Percentiles rank a stretch among this genome's conserved stretches.
Evolutionary conservation across 495 filamentous ascomycete genomes (phyloP).

Genomic region (Clavariopsis aquatica): DNA sequence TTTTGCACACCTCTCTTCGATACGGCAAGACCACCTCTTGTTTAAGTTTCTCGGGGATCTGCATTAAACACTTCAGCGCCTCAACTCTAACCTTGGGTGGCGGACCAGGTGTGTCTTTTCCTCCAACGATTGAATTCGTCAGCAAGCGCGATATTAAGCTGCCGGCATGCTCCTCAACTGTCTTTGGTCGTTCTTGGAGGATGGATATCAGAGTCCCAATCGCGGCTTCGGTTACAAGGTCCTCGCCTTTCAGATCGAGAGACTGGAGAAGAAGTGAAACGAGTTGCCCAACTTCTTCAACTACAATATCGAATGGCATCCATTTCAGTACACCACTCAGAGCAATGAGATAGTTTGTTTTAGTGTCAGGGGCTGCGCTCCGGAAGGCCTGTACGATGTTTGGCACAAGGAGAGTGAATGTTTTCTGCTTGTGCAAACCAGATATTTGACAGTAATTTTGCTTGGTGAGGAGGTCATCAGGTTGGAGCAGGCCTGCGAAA

Average conservation of each 20-base stretch:
- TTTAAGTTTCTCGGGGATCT: slow-evolving; percentile 53
- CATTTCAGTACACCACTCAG: slow-evolving; percentile 65
- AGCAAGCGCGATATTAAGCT: slow-evolving; percentile 63
- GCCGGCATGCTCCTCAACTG: slow-evolving; percentile 59
- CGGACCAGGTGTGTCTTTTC: not conserved
- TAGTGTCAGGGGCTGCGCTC: slow-evolving; percentile 48
- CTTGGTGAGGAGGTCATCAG: slow-evolving; percentile 65
- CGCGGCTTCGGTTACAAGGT: slow-evolving; percentile 62
- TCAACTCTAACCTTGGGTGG: slow-evolving; percentile 52
- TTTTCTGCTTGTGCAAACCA: slow-evolving; percentile 64
- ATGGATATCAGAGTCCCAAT: slow-evolving; percentile 62
- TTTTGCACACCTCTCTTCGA: slow-evolving; percentile 57
- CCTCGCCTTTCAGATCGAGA: slow-evolving; percentile 59
- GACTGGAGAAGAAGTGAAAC: slow-evolving; percentile 70
- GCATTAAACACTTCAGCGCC: slow-evolving; percentile 58
- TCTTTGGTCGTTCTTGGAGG: slow-evolving; percentile 58
- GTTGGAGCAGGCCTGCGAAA: slow-evolving; percentile 62
- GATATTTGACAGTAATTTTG: slow-evolving; percentile 65
- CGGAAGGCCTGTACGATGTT: slow-evolving; percentile 59
- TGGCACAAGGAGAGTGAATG: slow-evolving; percentile 64
- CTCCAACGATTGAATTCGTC: slow-evolving; percentile 41
- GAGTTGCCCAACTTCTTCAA: slow-evolving; percentile 60
- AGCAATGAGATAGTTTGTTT: slow-evolving; percentile 67
- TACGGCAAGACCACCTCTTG: slow-evolving; percentile 57
- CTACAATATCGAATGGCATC: slow-evolving; percentile 60